Conservation (phyloP, 129 eudicot species). For the Glebionis coronaria region DNA sequence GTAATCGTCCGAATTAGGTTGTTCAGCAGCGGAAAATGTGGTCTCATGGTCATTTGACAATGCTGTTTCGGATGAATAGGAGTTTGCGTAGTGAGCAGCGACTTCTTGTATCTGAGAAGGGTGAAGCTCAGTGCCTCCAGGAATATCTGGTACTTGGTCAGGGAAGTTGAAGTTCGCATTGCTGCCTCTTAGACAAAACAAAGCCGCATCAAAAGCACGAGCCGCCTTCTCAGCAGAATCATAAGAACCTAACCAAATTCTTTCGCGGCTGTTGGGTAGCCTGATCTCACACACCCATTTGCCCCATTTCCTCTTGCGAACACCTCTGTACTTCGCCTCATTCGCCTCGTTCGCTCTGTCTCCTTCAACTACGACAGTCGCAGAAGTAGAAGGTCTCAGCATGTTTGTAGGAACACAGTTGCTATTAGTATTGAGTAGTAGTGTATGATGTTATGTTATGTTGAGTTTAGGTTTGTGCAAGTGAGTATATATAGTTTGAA, state of each 20-base stretch:
- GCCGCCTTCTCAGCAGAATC: conserved; percentile 41
- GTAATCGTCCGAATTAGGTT: not conserved
- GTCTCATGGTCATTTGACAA: not conserved
- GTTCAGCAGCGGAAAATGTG: not conserved
- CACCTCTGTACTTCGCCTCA: conserved; percentile 32
- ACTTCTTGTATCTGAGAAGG: conserved; percentile 40
- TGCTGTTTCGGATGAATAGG: not conserved
- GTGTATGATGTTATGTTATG: no score
- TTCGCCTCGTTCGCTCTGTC: not conserved
- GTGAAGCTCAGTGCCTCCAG: conserved; percentile 31
- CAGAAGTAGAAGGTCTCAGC: conserved; percentile 1
- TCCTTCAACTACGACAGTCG: not conserved
- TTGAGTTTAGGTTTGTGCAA: no score
- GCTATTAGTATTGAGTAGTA: no score
- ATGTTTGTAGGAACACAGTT: no score
- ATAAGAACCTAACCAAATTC: conserved; percentile 48
- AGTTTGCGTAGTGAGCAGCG: conserved; percentile 32
- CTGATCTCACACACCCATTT: conserved; percentile 44
- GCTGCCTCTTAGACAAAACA: conserved; percentile 38
- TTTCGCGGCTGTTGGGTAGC: conserved; percentile 48
- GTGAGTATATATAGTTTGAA: no score
- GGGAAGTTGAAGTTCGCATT: conserved; percentile 46
- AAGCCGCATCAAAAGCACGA: conserved; percentile 46
- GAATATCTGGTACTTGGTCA: conserved; percentile 35
- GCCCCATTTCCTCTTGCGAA: conserved; percentile 50